Conservation (phyloP, 306 rosid genomes). For the Pyrus communis region DNA sequence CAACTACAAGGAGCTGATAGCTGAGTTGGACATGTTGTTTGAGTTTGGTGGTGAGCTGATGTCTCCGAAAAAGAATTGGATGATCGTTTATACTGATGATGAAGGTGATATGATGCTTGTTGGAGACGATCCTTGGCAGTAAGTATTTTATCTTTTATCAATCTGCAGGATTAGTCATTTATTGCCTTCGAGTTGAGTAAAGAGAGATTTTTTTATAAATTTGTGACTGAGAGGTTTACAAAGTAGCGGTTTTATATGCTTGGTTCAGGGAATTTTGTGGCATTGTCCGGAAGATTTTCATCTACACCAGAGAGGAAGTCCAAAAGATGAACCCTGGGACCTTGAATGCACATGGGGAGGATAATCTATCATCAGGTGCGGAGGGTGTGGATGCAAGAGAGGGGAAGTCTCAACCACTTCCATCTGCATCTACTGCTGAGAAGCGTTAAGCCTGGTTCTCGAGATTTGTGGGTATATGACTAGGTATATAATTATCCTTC, state of each 20-base stretch:
- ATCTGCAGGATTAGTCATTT: not conserved
- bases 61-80: conserved; percentile 68
- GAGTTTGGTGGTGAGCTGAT: conserved; percentile 77
- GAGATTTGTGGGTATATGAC: conserved; percentile 24
- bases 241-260: not conserved
- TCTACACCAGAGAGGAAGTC: conserved; percentile 89
- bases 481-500: not conserved
- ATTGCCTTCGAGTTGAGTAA: not conserved
- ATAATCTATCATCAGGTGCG: conserved; percentile 27
- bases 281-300: conserved; percentile 83
- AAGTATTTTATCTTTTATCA: conserved; percentile 32
- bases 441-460: conserved; percentile 21
- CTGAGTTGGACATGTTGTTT: conserved; percentile 75
- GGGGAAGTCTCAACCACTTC: conserved; percentile 30
- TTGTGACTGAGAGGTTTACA: not conserved
- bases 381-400: conserved; percentile 51
- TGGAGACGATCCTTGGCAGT: conserved; percentile 99
- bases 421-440: conserved; percentile 28
- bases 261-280: conserved; percentile 75
- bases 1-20: conserved; percentile 59
- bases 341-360: conserved; percentile 50
- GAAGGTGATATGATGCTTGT: conserved; percentile 99
- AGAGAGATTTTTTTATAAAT: not conserved
- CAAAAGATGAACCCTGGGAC: conserved; percentile 87
- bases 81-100: conserved; percentile 76